Base-by-base conservation (phyloP, 768 basidiomycete species). In the Neoboletus magnificus region DNA sequence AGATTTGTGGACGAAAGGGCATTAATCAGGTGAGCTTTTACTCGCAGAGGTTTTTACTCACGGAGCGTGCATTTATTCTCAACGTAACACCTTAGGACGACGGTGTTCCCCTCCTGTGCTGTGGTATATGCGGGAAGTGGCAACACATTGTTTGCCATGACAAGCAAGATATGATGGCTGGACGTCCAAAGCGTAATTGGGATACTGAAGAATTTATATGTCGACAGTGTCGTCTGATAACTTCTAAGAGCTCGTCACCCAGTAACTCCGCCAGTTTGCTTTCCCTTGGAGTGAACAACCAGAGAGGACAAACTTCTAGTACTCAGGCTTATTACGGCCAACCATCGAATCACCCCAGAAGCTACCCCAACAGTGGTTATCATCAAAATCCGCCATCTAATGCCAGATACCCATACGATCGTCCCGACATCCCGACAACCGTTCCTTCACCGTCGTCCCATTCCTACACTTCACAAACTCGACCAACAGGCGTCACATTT, bases 101-200 rank as follows among this genome's bases (percentile, higher is more conserved):
- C 57, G 88, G 85, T 12, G 74, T 77, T 12, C 84, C 89, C 4
- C 79, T 96, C 73, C 82, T 93, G 66, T 91, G 83, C 36, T 97
- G 94, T 65, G 90, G 89, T 23, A 67, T 72, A 29, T 97, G 94
- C 70, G 80, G 78, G 15, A 84, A 84, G 69, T 97, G 93, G 94
- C 94, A 96, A 63, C 94, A 97, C 63, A 91, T 91, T 33, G 67
- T 75, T 22, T 97, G 94, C 64, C 91, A 95, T 64, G 90, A 96
- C 65, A 73, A 71, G 46, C 82, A 78, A 29, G 93, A 95, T 69
- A 71, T 74, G 30, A 72, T 76, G 22, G 79, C 81, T 42, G 88
- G 91, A 23, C 79, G 79, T 15, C 82, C 80, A 5, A 80, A 76
- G 60, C 83, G 93, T 20, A 84, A 94, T 62, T 97, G 94, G 94